Conservation (phyloP, 345 rosid species). For the Rhizophora mangle region DNA sequence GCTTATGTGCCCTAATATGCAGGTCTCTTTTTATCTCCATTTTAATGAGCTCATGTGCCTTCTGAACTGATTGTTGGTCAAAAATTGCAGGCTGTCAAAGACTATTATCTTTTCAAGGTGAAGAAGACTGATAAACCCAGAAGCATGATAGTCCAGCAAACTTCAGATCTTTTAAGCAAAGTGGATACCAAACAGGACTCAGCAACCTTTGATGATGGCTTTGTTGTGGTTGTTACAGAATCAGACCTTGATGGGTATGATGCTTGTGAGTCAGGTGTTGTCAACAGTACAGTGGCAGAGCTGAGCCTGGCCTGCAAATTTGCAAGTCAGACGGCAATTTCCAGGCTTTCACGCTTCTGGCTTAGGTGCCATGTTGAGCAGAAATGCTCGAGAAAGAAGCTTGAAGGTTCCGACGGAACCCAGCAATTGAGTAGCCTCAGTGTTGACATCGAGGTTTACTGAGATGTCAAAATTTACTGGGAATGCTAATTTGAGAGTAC, state of each 20-base stretch:
- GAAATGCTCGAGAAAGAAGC: slow-evolving; percentile 35
- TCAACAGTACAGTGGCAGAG: slow-evolving; percentile 52
- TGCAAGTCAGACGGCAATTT: slow-evolving; percentile 59
- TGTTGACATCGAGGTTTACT: slow-evolving; percentile 80
- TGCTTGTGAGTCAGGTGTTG: slow-evolving; percentile 27
- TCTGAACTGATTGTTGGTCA: neutral
- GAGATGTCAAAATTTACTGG: slow-evolving; percentile 19
- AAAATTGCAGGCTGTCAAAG: slow-evolving; percentile 41
- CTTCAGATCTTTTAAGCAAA: slow-evolving; percentile 28
- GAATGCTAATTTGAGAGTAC: neutral
- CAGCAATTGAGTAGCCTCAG: slow-evolving; percentile 56
- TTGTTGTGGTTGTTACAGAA: slow-evolving; percentile 74
- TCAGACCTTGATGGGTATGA: slow-evolving; percentile 82
- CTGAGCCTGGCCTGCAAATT: slow-evolving; percentile 61
- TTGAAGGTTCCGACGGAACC: slow-evolving; percentile 28
- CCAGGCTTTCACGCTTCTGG: slow-evolving; percentile 76
- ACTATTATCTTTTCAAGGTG: slow-evolving; percentile 32
- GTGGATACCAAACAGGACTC: neutral
- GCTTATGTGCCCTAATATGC: too few relatives aligned
- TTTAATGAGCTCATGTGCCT: too few relatives aligned
- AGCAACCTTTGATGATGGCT: slow-evolving; percentile 68
- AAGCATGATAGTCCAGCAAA: neutral
- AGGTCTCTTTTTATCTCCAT: neutral
- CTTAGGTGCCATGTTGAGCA: slow-evolving; percentile 36
- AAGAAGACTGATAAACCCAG: slow-evolving; percentile 16